A percentile compares a stretch with the other conserved stretches of the same genome.
These are phyloP conservation scores for Apophysomyces sp. DNA, from an alignment of 371 early-diverging fungal genomes.

Conservation along the genomic window DNA sequence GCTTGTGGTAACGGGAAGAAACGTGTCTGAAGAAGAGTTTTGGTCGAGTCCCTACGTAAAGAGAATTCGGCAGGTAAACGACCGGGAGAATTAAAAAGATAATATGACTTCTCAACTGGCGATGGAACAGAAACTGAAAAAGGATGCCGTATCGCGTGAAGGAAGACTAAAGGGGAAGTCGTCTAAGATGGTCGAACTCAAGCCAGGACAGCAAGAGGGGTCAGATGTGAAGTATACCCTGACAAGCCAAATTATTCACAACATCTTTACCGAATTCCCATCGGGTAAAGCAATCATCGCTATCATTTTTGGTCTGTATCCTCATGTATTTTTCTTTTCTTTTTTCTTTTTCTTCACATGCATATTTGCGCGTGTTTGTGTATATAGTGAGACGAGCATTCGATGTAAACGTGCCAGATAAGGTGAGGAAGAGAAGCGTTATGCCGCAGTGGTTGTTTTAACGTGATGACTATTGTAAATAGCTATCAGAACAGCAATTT, in stretches of 20 bases:
- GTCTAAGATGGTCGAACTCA: conserved; percentile 78
- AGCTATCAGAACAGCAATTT: conserved; percentile 79
- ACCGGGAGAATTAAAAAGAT: not conserved
- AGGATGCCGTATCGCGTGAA: conserved; percentile 66
- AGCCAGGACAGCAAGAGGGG: conserved; percentile 77
- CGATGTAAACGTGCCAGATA: conserved; percentile 82
- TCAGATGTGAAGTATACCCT: conserved; percentile 84
- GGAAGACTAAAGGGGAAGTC: conserved; percentile 85
- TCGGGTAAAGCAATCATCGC: conserved; percentile 66
- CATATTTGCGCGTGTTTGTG: no score
- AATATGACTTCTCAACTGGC: not conserved
- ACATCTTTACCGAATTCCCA: conserved; percentile 90
- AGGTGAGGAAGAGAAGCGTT: conserved; percentile 31
- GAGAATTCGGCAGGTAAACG: conserved; percentile 33
- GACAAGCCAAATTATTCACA: conserved; percentile 86
- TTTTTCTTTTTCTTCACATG: no score
- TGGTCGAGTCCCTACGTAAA: conserved; percentile 81
- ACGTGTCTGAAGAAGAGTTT: conserved; percentile 87
- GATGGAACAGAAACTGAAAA: conserved; percentile 59
- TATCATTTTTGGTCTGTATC: not conserved
- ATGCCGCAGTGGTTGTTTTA: not conserved
- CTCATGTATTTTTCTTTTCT: no score
- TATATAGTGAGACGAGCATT: conserved; percentile 79
- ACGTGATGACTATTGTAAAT: not conserved
- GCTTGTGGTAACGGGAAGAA: conserved; percentile 71